A percentile compares a stretch with the other conserved stretches of the same genome.
These are phyloP conservation scores for Quercus parvula DNA, from an alignment of 306 rosid genomes.

Conservation along the genomic window DNA sequence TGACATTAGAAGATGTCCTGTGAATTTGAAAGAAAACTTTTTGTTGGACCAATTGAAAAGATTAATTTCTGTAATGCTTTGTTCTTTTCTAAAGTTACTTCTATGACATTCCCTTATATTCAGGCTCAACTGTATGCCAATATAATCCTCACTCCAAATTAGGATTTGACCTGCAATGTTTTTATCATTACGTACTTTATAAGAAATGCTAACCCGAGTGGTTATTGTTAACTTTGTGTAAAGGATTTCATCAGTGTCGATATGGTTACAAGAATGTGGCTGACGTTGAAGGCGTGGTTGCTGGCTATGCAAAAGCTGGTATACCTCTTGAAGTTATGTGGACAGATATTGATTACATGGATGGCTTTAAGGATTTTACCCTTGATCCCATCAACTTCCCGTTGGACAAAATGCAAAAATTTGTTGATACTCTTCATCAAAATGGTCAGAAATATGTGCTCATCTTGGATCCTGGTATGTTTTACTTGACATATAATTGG, in stretches of 20 bases:
- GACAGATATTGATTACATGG: slow-evolving; percentile 81
- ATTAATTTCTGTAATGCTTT: too few relatives aligned
- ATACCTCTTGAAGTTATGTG: slow-evolving; percentile 50
- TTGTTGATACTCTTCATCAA: slow-evolving; percentile 60
- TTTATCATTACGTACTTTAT: neutral
- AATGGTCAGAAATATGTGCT: slow-evolving; percentile 78
- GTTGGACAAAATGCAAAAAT: slow-evolving; percentile 47
- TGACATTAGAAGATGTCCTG: too few relatives aligned
- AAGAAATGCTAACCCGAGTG: neutral
- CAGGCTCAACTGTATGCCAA: too few relatives aligned
- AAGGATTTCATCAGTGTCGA: slow-evolving; percentile 92
- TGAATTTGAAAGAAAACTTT: too few relatives aligned
- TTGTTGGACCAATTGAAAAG: too few relatives aligned
- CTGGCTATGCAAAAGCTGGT: slow-evolving; percentile 59
- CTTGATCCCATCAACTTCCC: slow-evolving; percentile 88
- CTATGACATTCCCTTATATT: too few relatives aligned
- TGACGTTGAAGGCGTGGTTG: slow-evolving; percentile 61
- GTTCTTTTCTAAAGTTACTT: too few relatives aligned
- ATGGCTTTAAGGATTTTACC: slow-evolving; percentile 77
- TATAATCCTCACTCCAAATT: too few relatives aligned
- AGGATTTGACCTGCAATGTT: too few relatives aligned
- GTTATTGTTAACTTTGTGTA: slow-evolving; percentile 9
- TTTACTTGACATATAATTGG: neutral
- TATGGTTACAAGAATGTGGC: slow-evolving; percentile 73
- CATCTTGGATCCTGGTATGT: slow-evolving; percentile 80